Conservation (phyloP, 2,329 filamentous ascomycete genomes). For the Colletotrichum plurivorum region DNA sequence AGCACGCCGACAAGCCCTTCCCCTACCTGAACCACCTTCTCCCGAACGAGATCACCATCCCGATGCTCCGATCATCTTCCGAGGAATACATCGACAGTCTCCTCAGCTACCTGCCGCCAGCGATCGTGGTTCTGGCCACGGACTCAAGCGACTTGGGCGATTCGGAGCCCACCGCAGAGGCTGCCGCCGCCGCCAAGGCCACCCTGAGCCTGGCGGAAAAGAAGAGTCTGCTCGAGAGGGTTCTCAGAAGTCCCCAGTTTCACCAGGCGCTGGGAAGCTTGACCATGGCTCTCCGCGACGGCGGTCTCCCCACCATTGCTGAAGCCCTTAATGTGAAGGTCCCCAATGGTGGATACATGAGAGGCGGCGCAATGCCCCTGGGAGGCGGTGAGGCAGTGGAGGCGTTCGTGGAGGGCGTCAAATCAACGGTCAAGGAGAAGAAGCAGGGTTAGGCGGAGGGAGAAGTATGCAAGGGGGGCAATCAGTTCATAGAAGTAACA, state of each 20-base stretch:
- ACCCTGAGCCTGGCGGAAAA: constrained; percentile 83
- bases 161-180: constrained; percentile 77
- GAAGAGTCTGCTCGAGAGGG: constrained; percentile 82
- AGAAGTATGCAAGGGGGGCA: constrained; percentile 7
- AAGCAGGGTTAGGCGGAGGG: constrained; percentile 41
- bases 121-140: constrained; percentile 82
- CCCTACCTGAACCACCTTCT: constrained; percentile 91
- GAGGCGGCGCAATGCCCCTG: constrained; percentile 83
- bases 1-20: constrained; percentile 72
- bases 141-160: constrained; percentile 69
- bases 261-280: constrained; percentile 87
- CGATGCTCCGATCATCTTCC: constrained; percentile 77
- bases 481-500: constrained; percentile 22
- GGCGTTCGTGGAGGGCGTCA: constrained; percentile 91
- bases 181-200: constrained; percentile 80
- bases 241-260: constrained; percentile 92
- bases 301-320: constrained; percentile 89
- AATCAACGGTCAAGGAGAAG: constrained; percentile 79
- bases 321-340: constrained; percentile 87
- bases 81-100: constrained; percentile 80
- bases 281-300: constrained; percentile 90
- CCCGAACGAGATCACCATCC: constrained; percentile 81
- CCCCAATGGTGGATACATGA: constrained; percentile 86
- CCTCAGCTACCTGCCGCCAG: constrained; percentile 82
- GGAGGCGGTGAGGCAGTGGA: constrained; percentile 91